phyloP scores from a whole-genome alignment of 768 basidiomycete genomes.

The Calocybe indica region DNA sequence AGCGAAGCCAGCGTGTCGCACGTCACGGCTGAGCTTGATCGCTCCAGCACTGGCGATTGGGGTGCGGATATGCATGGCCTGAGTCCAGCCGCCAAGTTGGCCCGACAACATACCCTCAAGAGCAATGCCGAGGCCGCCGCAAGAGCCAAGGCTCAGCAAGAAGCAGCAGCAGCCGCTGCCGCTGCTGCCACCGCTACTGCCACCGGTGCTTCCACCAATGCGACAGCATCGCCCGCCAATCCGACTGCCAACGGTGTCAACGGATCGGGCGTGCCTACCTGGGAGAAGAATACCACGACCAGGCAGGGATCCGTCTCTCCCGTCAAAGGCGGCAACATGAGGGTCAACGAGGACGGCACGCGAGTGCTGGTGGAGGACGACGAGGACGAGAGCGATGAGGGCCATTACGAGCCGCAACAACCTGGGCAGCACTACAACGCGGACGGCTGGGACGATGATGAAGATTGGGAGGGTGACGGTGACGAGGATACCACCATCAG shows the following conservation, averaged over 20 bases:
- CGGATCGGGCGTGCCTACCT: conserved; percentile 49
- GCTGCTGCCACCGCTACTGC: conserved; percentile 16
- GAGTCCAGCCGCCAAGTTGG: conserved; percentile 86
- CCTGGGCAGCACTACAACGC: conserved; percentile 36
- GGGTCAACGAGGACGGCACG: conserved; percentile 62
- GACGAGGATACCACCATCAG: conserved; percentile 76
- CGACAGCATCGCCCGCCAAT: too few relatives aligned
- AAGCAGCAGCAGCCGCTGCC: conserved; percentile 42
- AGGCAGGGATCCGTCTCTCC: conserved; percentile 42
- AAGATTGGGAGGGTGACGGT: conserved; percentile 68
- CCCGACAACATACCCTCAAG: conserved; percentile 87
- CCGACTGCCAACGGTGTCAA: conserved; percentile 20
- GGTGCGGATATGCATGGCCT: conserved; percentile 63
- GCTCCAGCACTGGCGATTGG: conserved; percentile 54
- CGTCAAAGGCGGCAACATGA: conserved; percentile 31
- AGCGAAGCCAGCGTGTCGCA: conserved; percentile 72
- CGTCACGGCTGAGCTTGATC: conserved; percentile 81
- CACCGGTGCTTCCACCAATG: too few relatives aligned
- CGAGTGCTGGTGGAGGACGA: conserved; percentile 66
- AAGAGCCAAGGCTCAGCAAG: conserved; percentile 50
- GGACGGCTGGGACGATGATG: conserved; percentile 76
- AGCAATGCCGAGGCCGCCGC: conserved; percentile 78
- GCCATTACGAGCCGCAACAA: conserved; percentile 32
- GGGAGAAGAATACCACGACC: conserved; percentile 81
- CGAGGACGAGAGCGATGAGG: conserved; percentile 54